A percentile compares a stretch with the other conserved stretches of the same genome.
phyloP scores from a whole-genome alignment of 2,329 filamentous ascomycete genomes.

The Thermomyces lanuginosus region DNA sequence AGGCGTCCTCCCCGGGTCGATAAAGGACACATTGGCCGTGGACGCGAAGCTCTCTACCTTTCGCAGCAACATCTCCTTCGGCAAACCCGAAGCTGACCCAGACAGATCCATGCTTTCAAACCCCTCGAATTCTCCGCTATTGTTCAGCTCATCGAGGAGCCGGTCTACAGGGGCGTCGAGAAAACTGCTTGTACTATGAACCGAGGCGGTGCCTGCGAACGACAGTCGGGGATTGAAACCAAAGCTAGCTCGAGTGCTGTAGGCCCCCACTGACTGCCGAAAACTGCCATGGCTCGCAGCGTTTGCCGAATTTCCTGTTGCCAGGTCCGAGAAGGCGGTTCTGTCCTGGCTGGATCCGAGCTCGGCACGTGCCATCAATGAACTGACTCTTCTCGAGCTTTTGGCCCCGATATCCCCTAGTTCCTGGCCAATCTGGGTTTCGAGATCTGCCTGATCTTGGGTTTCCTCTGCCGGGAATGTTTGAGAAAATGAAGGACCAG shows the following conservation, averaged over 20 bases:
- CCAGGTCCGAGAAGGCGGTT: conserved; percentile 59
- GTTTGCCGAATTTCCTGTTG: conserved; percentile 28
- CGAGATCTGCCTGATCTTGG: conserved; percentile 41
- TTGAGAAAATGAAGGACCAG: conserved; percentile 23
- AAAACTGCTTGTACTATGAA: conserved; percentile 40
- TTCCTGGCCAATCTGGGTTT: conserved; percentile 56
- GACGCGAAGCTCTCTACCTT: conserved; percentile 53
- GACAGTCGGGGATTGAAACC: conserved; percentile 38
- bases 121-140: conserved; percentile 47
- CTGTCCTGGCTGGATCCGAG: conserved; percentile 72
- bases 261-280: conserved; percentile 57
- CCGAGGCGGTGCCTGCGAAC: conserved; percentile 32
- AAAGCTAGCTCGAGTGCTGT: conserved; percentile 48
- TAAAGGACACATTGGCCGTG: conserved; percentile 18
- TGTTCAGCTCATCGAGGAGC: conserved; percentile 50
- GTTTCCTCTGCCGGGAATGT: conserved; percentile 32
- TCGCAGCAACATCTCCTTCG: conserved; percentile 54
- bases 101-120: conserved; percentile 58
- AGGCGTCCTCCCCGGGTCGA: conserved; percentile 10
- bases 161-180: conserved; percentile 53
- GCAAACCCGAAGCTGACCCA: conserved; percentile 54
- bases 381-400: conserved; percentile 70
- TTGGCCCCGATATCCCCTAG: conserved; percentile 39
- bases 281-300: conserved; percentile 29
- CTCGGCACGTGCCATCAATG: conserved; percentile 72